Conservation (phyloP, 176 grass and related monocot genomes). For the Pharus latifolius region DNA sequence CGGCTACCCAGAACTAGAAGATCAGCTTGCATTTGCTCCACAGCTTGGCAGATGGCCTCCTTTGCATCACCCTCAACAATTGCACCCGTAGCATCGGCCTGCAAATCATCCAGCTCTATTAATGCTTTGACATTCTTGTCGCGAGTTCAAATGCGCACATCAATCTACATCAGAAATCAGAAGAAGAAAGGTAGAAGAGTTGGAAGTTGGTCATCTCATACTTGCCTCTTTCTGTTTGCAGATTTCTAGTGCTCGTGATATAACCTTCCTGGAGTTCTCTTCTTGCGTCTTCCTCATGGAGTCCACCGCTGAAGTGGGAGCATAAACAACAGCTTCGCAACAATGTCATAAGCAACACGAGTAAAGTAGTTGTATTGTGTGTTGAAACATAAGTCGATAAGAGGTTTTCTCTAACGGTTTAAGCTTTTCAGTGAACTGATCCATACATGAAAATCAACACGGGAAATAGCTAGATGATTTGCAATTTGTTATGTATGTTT, state of each 20-base stretch:
- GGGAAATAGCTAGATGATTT: no score
- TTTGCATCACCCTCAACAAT: constrained; percentile 76
- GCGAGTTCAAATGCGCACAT: background rate
- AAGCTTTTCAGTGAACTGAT: no score
- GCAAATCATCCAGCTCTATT: background rate
- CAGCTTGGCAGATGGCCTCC: constrained; percentile 54
- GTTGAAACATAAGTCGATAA: no score
- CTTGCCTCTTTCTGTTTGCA: constrained; percentile 37
- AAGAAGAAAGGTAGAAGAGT: no score
- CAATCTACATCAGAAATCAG: background rate
- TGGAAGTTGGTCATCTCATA: background rate
- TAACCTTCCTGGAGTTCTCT: constrained; percentile 39
- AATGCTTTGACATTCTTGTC: background rate
- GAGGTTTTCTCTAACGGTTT: no score
- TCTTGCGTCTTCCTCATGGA: constrained; percentile 44
- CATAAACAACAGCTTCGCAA: constrained; percentile 20
- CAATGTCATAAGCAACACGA: no score
- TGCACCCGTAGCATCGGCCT: constrained; percentile 28
- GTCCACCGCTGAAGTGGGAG: constrained; percentile 24
- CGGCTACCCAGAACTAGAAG: constrained; percentile 71
- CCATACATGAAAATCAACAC: no score
- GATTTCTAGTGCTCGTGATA: constrained; percentile 29
- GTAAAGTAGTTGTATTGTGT: no score
- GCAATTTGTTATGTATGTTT: background rate
- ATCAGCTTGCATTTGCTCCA: constrained; percentile 44